Evolutionary conservation across 1,139 yeast genomes (phyloP), one percentile per base, ranked within the genome.

Genomic region (Schizosaccharomyces versatilis): DNA sequence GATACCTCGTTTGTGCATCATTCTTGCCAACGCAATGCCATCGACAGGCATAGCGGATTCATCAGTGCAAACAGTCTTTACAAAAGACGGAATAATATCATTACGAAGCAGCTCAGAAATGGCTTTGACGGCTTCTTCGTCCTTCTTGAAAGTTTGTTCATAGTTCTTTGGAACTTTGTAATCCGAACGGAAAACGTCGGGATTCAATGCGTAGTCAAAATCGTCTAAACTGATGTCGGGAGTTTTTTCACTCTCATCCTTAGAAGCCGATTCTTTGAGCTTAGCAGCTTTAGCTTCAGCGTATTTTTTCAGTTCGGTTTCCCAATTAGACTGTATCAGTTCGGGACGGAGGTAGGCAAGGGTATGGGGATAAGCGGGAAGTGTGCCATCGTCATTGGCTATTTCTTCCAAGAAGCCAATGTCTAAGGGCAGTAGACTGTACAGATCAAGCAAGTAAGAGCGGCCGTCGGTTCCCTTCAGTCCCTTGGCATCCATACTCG

Each of bases 261-360:
- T 7, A 42, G 12, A 14, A 7, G 1, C 12, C 19, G 15, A 17
- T 14, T 19, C 41, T 39, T 39, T 14, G 6, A 14, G 14, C 14
- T 39, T 14, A 3, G 12, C 14, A 39, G 12, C 14, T 12, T 39
- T 39, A 6, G 41, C 60, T n/a, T 60, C 56, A 14, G 72, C 68
- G 53, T 77, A 74, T 32, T 71, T 74, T 19, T 82, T 77, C 8
- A 81, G 75, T 63, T 80, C 78, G 61, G 78, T 69, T 64, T 77
- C 77, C 82, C 94, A 85, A 95, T 95, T 88, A 63, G 80, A 84
- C 62, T 81, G 88, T 54, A 90, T 78, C 10, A 95, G 90, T 69
- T 90, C 97, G 59, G 79, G 80, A 70, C 98, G 80, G 54, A 90
- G 63, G 41, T 83, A 75, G 15, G 83, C 73, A 69, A 85, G 84